Evolutionary conservation across 768 basidiomycete genomes (phyloP), one percentile per base, ranked within the genome.

Genomic region (Asterophora parasitica): DNA sequence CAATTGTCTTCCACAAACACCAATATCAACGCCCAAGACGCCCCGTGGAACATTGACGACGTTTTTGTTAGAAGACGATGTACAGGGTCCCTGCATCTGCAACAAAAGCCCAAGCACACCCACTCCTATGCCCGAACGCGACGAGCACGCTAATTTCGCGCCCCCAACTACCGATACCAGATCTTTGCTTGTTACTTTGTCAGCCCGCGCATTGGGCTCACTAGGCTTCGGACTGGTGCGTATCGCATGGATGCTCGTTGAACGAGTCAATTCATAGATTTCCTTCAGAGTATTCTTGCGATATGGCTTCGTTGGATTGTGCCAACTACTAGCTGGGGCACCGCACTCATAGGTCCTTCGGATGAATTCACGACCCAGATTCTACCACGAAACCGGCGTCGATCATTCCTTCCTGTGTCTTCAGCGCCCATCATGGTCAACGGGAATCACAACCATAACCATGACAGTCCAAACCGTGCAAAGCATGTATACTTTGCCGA

Each of bases 221-320:
- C 20, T 61, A 20, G 63, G 63, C 12, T 69, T 73, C 45, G 68
- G 70, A 46, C 55, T 75, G 64, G 73, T 75, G 51, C 51, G 67
- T 59, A 26, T 31, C 41, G 8, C 39, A 23, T 13, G 19, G 46
- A 27, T 3, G 32, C 11, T 32, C 28, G n/a, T 51, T 40, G 33
- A 44, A 23, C 12, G 33, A 32, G 4, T 44, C 17, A 48, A 35
- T 33, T 51, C n/a, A 53, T 40, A 40, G 23, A 39, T 43, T 31
- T n/a, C 42, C 42, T 44, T 17, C 37, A 75, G 74, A 75, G 74
- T 56, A 55, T 75, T 31, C 56, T 74, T 20, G 71, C 68, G 36
- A 69, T 75, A 43, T 73, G 71, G 65, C 44, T 74, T 28, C 61
- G 64, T 13, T 75, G 73, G 73, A 50, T 72, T 35, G 40, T 69